These are phyloP conservation scores for Pseudogymnoascus sp. DNA, from an alignment of 2,329 filamentous ascomycete species.

Conservation along the genomic window DNA sequence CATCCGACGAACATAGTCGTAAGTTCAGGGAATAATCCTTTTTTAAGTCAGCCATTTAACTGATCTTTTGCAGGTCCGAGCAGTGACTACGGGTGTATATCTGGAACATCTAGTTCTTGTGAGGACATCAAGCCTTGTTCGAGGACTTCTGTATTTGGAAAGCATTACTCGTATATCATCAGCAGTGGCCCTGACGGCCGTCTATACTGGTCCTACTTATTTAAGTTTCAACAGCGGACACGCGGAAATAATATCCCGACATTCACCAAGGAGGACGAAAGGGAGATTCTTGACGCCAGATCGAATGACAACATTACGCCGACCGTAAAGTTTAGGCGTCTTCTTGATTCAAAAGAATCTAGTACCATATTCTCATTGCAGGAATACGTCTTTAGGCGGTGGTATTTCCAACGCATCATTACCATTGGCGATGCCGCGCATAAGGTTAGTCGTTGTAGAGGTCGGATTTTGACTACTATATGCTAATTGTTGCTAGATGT, in stretches of 20 bases:
- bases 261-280: constrained; percentile 25
- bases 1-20: constrained; percentile 14
- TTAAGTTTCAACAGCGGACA: constrained; percentile 21
- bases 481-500: not conserved
- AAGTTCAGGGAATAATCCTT: constrained; percentile 15
- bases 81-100: constrained; percentile 6
- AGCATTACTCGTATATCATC: constrained; percentile 17
- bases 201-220: constrained; percentile 20
- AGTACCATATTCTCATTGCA: constrained; percentile 27
- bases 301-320: constrained; percentile 19
- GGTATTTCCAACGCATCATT: constrained; percentile 34
- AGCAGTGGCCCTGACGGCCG: constrained; percentile 16
- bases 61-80: not conserved
- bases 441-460: constrained; percentile 26
- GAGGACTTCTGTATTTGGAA: constrained; percentile 12
- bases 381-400: constrained; percentile 33
- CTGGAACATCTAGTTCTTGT: constrained; percentile 13
- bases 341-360: constrained; percentile 21
- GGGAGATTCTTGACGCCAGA: constrained; percentile 19
- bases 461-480: not conserved
- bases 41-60: constrained; percentile 13
- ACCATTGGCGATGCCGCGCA: constrained; percentile 37
- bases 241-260: constrained; percentile 22
- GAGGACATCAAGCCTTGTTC: constrained; percentile 9
- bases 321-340: constrained; percentile 24